Evolutionary conservation across 306 rosid species (phyloP).

Genomic region (Fragaria iinumae): DNA sequence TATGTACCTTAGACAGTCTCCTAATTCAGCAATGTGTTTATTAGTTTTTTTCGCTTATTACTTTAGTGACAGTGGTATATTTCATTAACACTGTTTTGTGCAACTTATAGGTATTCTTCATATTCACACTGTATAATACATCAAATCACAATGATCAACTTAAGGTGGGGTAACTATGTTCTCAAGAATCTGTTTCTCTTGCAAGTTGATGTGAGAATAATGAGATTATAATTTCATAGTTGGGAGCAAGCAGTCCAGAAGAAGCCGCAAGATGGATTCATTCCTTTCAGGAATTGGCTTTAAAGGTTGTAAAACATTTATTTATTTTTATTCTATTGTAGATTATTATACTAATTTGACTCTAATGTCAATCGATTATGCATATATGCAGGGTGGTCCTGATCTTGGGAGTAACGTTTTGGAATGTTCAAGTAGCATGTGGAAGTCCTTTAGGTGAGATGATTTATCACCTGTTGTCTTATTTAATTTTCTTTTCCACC

Average conservation of each 20-base stretch:
- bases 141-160: conserved; percentile 39
- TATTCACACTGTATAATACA: conserved; percentile 34
- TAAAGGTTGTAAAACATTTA: conserved; percentile 15
- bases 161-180: conserved; percentile 24
- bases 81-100: conserved; percentile 2
- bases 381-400: conserved; percentile 31
- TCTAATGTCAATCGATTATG: conserved; percentile 15
- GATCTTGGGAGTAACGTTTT: conserved; percentile 16
- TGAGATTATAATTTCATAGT: conserved; percentile 12
- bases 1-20: conserved; percentile 8
- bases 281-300: conserved; percentile 33
- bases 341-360: background rate
- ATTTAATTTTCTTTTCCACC: conserved; percentile 5
- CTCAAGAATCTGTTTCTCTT: background rate
- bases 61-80: background rate
- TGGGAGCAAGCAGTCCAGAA: conserved; percentile 44
- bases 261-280: conserved; percentile 44
- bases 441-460: conserved; percentile 38
- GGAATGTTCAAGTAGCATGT: conserved; percentile 33
- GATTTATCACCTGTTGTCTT: conserved; percentile 7
- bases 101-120: conserved; percentile 32
- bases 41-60: conserved; percentile 10
- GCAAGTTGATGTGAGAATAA: background rate
- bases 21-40: background rate
- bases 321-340: background rate